A percentile compares a stretch with the other conserved stretches of the same genome.
Conservation (phyloP, 495 filamentous ascomycete genomes). For the Lepraria neglecta region DNA sequence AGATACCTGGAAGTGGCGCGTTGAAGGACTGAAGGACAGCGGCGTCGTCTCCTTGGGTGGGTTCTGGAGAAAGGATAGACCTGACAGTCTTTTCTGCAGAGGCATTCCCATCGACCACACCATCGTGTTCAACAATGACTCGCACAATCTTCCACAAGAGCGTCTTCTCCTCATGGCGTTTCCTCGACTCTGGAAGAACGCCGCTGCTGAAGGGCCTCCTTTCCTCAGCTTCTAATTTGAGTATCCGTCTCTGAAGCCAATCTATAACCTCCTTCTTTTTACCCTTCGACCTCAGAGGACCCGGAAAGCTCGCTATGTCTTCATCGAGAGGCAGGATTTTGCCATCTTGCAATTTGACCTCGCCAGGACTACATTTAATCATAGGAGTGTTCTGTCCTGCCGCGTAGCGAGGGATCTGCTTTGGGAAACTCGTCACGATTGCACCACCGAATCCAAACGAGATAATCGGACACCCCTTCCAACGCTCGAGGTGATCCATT, state of each 20-base stretch:
- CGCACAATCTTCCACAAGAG: conserved; percentile 83
- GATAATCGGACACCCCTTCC: conserved; percentile 83
- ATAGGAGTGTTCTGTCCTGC: conserved; percentile 63
- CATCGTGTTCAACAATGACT: conserved; percentile 79
- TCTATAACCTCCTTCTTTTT: conserved; percentile 90
- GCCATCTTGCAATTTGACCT: conserved; percentile 66
- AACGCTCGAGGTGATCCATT: conserved; percentile 71
- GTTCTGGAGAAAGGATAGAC: conserved; percentile 61
- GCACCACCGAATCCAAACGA: conserved; percentile 83
- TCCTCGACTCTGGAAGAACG: conserved; percentile 47
- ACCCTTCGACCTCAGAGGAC: conserved; percentile 76
- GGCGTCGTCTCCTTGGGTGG: conserved; percentile 33
- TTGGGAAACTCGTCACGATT: conserved; percentile 79
- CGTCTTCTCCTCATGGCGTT: conserved; percentile 71
- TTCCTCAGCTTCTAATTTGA: conserved; percentile 55
- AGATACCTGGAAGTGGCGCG: conserved; percentile 30
- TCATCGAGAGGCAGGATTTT: conserved; percentile 65
- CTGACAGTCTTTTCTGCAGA: conserved; percentile 68
- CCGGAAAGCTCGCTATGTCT: conserved; percentile 73
- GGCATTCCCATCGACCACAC: conserved; percentile 65
- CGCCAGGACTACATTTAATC: conserved; percentile 78
- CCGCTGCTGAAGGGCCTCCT: not conserved
- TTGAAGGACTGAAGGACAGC: conserved; percentile 32
- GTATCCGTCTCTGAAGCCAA: conserved; percentile 75
- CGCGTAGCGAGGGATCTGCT: conserved; percentile 78